These are phyloP conservation scores for Diddensiella transvaalensis DNA, from an alignment of 805 yeast species.

Conservation along the genomic window DNA sequence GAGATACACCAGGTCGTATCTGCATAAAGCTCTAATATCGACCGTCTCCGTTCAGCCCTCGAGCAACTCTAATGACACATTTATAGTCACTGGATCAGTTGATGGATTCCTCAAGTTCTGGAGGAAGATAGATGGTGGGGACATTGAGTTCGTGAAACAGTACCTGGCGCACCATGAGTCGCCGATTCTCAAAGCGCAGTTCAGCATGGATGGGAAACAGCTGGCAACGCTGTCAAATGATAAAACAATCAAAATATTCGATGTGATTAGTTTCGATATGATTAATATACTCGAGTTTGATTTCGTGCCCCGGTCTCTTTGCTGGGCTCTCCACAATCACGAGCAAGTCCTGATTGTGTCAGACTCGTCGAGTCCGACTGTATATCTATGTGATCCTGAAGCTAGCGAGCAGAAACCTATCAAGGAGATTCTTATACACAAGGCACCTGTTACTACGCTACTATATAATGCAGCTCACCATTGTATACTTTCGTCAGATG, in stretches of 20 bases:
- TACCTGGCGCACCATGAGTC: slow-evolving; percentile 26
- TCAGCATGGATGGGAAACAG: slow-evolving; percentile 26
- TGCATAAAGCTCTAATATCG: slow-evolving; percentile 23
- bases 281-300: slow-evolving; percentile 32
- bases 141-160: slow-evolving; percentile 36
- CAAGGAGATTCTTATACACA: slow-evolving; percentile 24
- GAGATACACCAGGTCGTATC: slow-evolving; percentile 27
- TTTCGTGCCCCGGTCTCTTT: slow-evolving; percentile 27
- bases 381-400: slow-evolving; percentile 27
- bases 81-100: slow-evolving; percentile 31
- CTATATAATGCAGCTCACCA: slow-evolving; percentile 26
- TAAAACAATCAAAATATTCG: slow-evolving; percentile 33
- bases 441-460: slow-evolving; percentile 24
- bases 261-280: slow-evolving; percentile 37
- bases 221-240: slow-evolving; percentile 30
- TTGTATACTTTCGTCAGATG: slow-evolving; percentile 32
- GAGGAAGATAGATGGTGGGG: slow-evolving; percentile 24
- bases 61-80: slow-evolving; percentile 16
- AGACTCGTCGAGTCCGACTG: slow-evolving; percentile 18
- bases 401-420: slow-evolving; percentile 18
- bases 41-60: slow-evolving; percentile 12
- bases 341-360: slow-evolving; percentile 20
- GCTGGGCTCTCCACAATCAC: slow-evolving; percentile 25
- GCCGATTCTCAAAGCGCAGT: slow-evolving; percentile 17
- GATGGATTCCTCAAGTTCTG: slow-evolving; percentile 39